These are phyloP conservation scores for Metschnikowia reukaufii DNA, from an alignment of 805 yeast genomes.

Conservation along the genomic window DNA sequence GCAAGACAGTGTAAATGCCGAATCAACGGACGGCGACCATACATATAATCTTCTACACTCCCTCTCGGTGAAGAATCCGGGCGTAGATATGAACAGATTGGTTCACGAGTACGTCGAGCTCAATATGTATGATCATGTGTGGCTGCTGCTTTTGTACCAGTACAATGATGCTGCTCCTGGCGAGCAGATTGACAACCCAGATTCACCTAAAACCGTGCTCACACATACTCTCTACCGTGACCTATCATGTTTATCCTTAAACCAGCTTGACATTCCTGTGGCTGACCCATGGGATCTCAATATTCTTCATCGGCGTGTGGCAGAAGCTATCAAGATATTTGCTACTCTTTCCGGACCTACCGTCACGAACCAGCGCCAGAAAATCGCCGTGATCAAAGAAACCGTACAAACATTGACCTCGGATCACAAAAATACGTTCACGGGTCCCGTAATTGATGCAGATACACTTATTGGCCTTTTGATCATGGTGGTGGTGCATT, in stretches of 20 bases:
- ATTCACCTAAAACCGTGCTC: conserved; percentile 28
- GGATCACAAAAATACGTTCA: conserved; percentile 1
- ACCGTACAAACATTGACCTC: conserved; percentile 54
- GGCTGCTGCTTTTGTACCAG: conserved; percentile 49
- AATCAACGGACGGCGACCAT: conserved; percentile 36
- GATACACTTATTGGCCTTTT: conserved; percentile 75
- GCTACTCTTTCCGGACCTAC: conserved; percentile 43
- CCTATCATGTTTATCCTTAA: conserved; percentile 44
- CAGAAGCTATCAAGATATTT: conserved; percentile 53
- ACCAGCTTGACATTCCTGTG: conserved; percentile 50
- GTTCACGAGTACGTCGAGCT: conserved; percentile 72
- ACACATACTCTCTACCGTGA: conserved; percentile 33
- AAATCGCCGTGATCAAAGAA: conserved; percentile 48
- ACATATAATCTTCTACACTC: conserved; percentile 32
- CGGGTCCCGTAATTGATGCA: conserved; percentile 59
- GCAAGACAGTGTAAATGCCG: conserved; percentile 39
- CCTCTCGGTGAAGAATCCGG: conserved; percentile 35
- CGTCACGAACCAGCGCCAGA: conserved; percentile 43
- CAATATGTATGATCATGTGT: conserved; percentile 63
- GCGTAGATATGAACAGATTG: conserved; percentile 48
- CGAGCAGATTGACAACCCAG: conserved; percentile 22
- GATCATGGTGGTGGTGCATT: conserved; percentile 65
- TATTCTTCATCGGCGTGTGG: conserved; percentile 40
- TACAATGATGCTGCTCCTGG: conserved; percentile 27
- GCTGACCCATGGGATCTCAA: conserved; percentile 41